Evolutionary conservation across 1,139 yeast genomes (phyloP), one percentile per base, ranked within the genome.

Genomic region (Pichia sp.): DNA sequence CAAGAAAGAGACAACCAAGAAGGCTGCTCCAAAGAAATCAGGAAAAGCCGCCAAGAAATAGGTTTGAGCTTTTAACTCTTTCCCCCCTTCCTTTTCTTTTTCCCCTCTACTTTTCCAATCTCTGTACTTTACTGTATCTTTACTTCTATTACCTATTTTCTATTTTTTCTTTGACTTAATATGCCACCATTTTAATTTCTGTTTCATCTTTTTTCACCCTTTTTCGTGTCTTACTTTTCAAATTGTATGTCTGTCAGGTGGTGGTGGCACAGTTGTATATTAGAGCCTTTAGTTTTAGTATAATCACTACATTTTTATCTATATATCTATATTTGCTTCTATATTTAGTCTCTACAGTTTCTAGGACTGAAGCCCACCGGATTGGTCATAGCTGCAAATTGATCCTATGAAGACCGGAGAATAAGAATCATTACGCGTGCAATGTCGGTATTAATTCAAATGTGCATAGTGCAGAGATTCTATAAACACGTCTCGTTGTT

Each of bases 11-110:
- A n/a, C 53, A 33, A 51, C 43, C 34, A 41, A 33, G 34, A 49
- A 31, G 34, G 46, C 51, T 6, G 42, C 65, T 17, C n/a, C 52
- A 33, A 46, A 46, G 49, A 46, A 46, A 14, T 24, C 27, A 29
- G 58, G 51, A 46, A 52, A 51, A 51, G 46, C 67, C 29, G 54
- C 65, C n/a, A 64, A 63, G 62, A 68, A 67, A 60, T 52, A 44
- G 16, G 17, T 10, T 12, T 6, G 40, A 20, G 24, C 24, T 20
- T 20, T 20, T 20, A 20, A 3, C 3, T 20, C 24, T 20, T 20
- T 20, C 24, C 24, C 24, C 3, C 24, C 24, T 20, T 3, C 24
- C 24, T 20, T 20, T 20, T 8, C 10, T n/a, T 33, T n/a, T 6
- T 46, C 24, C 24, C 6, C 36, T 33, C 20, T 10, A n/a, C 33